Evolutionary conservation across 176 grass and related monocot species (phyloP).

Genomic region (Ensete glaucum): DNA sequence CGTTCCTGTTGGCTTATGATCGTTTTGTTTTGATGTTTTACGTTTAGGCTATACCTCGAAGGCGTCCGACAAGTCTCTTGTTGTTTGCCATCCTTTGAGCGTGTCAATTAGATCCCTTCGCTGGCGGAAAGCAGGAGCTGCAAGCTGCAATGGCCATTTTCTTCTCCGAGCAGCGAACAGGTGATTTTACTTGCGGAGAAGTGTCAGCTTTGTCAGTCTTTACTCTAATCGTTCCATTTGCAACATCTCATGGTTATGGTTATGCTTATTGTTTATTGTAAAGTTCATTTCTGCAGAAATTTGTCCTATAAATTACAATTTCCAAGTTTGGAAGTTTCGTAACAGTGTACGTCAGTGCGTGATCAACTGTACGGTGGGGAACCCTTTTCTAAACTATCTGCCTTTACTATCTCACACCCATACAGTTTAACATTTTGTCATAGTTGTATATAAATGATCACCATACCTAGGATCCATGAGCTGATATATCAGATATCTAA

Average conservation of each 20-base stretch:
- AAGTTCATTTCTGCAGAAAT: background rate
- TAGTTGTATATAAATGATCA: too few species aligned
- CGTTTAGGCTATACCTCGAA: background rate
- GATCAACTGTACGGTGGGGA: too few species aligned
- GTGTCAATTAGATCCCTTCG: background rate
- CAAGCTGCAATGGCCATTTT: background rate
- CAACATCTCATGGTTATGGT: background rate
- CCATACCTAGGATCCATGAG: too few species aligned
- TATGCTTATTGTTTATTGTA: background rate
- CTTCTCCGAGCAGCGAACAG: background rate
- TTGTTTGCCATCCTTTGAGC: conserved; percentile 1
- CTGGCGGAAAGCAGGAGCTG: background rate
- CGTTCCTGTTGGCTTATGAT: background rate
- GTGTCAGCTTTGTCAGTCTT: background rate
- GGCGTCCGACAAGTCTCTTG: background rate
- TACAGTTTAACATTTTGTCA: too few species aligned
- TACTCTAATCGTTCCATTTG: background rate
- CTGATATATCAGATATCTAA: too few species aligned
- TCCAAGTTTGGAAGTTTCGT: too few species aligned
- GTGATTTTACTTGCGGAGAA: background rate
- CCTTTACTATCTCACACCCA: too few species aligned
- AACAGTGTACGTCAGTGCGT: too few species aligned
- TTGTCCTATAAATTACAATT: too few species aligned
- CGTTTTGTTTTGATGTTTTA: background rate
- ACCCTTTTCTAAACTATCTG: too few species aligned